These are phyloP conservation scores for Neofusicoccum umdonicola DNA, from an alignment of 2,329 filamentous ascomycete genomes.

Conservation along the genomic window DNA sequence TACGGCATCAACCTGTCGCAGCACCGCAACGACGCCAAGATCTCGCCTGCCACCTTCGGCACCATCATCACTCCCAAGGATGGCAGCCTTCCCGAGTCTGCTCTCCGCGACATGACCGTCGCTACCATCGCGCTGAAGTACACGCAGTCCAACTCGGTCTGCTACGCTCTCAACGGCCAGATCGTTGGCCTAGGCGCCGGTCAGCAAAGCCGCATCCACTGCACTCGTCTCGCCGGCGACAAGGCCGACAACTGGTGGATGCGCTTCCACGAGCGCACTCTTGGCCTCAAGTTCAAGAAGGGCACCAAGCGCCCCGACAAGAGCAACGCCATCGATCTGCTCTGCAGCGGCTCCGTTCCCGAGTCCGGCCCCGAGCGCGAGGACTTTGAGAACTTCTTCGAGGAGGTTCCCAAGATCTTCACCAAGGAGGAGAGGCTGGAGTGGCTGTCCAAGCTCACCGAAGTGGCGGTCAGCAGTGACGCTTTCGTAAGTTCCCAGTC, in stretches of 20 bases:
- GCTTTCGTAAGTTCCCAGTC: conserved; percentile 71
- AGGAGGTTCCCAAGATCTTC: conserved; percentile 81
- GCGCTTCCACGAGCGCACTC: conserved; percentile 88
- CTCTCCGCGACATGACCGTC: conserved; percentile 85
- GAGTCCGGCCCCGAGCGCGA: conserved; percentile 79
- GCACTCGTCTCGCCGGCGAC: conserved; percentile 93
- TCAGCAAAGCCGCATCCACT: conserved; percentile 97
- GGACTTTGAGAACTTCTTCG: conserved; percentile 85
- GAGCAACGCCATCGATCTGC: conserved; percentile 94
- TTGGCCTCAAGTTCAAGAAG: conserved; percentile 94
- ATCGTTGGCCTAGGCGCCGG: conserved; percentile 91
- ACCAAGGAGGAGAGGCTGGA: conserved; percentile 77
- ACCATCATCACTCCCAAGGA: conserved; percentile 86
- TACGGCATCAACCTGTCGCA: conserved; percentile 88
- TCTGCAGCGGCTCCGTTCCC: conserved; percentile 87
- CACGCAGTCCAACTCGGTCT: conserved; percentile 98
- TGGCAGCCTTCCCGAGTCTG: conserved; percentile 71
- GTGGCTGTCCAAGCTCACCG: conserved; percentile 78
- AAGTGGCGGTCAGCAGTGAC: conserved; percentile 87
- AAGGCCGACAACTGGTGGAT: conserved; percentile 99
- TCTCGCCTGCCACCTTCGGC: conserved; percentile 80
- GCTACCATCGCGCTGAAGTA: conserved; percentile 98
- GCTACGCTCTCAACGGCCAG: conserved; percentile 92
- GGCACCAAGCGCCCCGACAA: conserved; percentile 95
- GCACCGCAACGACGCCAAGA: conserved; percentile 86